Conservation (phyloP, 176 grass and related monocot species). For the Musa beccarii region DNA sequence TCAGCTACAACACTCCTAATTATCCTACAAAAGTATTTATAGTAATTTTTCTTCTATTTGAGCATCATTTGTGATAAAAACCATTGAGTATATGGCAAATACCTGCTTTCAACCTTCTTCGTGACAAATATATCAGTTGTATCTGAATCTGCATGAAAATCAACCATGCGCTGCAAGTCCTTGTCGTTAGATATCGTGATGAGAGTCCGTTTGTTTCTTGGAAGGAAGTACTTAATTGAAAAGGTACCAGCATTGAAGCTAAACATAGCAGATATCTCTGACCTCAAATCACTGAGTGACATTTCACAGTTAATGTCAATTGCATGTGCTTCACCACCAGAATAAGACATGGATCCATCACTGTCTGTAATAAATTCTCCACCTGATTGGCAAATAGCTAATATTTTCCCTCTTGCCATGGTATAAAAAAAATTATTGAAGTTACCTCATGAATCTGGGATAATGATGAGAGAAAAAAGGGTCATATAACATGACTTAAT, state of each 20-base stretch:
- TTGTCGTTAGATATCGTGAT: slow-evolving; percentile 97
- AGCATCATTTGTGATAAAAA: not conserved
- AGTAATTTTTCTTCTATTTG: not conserved
- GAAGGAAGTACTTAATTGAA: slow-evolving; percentile 91
- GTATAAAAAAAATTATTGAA: not conserved
- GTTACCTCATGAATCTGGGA: not conserved
- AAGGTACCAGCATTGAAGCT: slow-evolving; percentile 43
- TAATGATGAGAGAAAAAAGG: not conserved
- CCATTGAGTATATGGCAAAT: not conserved
- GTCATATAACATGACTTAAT: not conserved
- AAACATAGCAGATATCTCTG: slow-evolving; percentile 75
- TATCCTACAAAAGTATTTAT: slow-evolving; percentile 34
- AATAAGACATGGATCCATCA: slow-evolving; percentile 82
- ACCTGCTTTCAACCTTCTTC: slow-evolving; percentile 88
- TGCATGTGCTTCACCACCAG: slow-evolving; percentile 89
- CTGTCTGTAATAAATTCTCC: slow-evolving; percentile 66
- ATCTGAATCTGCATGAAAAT: slow-evolving; percentile 69
- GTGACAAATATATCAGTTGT: slow-evolving; percentile 78
- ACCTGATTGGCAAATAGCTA: slow-evolving; percentile 80
- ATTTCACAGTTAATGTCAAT: slow-evolving; percentile 64
- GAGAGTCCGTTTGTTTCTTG: slow-evolving; percentile 69
- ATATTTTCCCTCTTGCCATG: slow-evolving; percentile 55
- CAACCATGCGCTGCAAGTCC: slow-evolving; percentile 82
- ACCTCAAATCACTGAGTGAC: slow-evolving; percentile 47
- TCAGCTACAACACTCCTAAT: slow-evolving; percentile 50